A percentile compares a stretch with the other conserved stretches of the same genome.
Evolutionary conservation across 2,329 filamentous ascomycete genomes (phyloP).

Genomic region (Paramyrothecium roridum): DNA sequence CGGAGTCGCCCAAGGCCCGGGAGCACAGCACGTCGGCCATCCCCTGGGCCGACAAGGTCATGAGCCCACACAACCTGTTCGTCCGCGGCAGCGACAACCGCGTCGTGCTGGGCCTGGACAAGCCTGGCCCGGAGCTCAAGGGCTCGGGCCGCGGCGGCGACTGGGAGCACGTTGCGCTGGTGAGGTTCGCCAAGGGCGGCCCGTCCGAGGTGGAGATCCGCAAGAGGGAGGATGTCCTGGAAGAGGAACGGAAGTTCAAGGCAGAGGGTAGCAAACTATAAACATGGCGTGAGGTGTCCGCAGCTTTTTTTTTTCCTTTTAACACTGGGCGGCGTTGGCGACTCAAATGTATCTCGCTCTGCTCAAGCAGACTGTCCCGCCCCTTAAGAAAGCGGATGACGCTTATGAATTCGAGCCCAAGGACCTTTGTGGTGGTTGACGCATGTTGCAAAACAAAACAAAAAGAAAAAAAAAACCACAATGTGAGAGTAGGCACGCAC

Average conservation of each 20-base stretch:
- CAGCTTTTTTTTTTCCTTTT: too few relatives aligned
- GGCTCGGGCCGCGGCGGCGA: constrained; percentile 50
- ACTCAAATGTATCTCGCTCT: too few relatives aligned
- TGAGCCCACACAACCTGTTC: constrained; percentile 50
- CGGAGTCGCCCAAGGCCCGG: constrained; percentile 33
- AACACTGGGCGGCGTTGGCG: too few relatives aligned
- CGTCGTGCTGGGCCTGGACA: constrained; percentile 54
- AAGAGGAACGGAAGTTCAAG: constrained; percentile 36
- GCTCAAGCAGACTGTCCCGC: too few relatives aligned
- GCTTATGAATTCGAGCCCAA: too few relatives aligned
- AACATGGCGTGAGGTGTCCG: background rate
- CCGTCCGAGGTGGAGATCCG: constrained; percentile 53
- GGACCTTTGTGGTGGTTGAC: too few relatives aligned
- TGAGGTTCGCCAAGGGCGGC: constrained; percentile 48
- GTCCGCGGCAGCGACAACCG: constrained; percentile 41
- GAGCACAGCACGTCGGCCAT: constrained; percentile 40
- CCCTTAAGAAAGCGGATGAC: too few relatives aligned
- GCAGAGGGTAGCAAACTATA: constrained; percentile 21
- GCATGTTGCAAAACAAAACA: background rate
- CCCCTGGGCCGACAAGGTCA: constrained; percentile 60
- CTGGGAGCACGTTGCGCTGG: constrained; percentile 55
- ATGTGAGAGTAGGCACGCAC: background rate
- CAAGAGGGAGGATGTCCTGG: constrained; percentile 44
- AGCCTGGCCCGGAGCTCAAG: constrained; percentile 53
- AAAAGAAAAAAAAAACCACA: too few relatives aligned